A percentile compares a stretch with the other conserved stretches of the same genome.
These are phyloP conservation scores for Diaporthe citriasiana DNA, from an alignment of 2,329 filamentous ascomycete genomes.

Conservation along the genomic window DNA sequence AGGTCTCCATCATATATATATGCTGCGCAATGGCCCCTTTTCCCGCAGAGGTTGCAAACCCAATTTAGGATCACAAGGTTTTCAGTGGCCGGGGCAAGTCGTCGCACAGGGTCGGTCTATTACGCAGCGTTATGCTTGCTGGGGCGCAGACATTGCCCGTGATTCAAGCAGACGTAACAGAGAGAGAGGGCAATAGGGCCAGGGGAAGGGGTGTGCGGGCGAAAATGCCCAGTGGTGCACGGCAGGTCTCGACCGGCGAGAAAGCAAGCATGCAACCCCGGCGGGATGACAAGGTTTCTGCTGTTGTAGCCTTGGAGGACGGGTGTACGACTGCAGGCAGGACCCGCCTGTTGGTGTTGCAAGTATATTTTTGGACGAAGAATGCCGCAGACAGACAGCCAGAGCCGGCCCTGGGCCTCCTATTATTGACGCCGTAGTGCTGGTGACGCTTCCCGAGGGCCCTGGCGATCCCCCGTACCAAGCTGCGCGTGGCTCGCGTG, in stretches of 20 bases:
- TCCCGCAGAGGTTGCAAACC: slow-evolving; percentile 7
- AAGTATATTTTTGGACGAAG: slow-evolving; percentile 34
- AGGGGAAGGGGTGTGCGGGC: slow-evolving; percentile 7
- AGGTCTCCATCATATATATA: slow-evolving; percentile 47
- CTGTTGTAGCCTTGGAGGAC: slow-evolving; percentile 10
- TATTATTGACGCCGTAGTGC: slow-evolving; percentile 21
- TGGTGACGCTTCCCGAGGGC: not conserved
- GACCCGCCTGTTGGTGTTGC: slow-evolving; percentile 38
- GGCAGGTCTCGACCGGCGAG: slow-evolving; percentile 24
- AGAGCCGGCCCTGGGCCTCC: slow-evolving; percentile 7
- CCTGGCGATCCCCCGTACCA: slow-evolving; percentile 21
- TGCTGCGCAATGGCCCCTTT: slow-evolving; percentile 37
- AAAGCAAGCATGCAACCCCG: slow-evolving; percentile 24
- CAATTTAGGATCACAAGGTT: slow-evolving; percentile 25
- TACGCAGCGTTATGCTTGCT: slow-evolving; percentile 27
- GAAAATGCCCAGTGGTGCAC: slow-evolving; percentile 15
- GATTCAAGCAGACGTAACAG: slow-evolving; percentile 22
- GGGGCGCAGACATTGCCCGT: slow-evolving; percentile 34
- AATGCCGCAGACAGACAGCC: slow-evolving; percentile 18
- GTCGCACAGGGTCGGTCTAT: slow-evolving; percentile 32
- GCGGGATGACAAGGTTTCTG: slow-evolving; percentile 20
- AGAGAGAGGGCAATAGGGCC: slow-evolving; percentile 8
- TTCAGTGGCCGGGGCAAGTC: slow-evolving; percentile 34
- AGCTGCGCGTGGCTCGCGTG: too few relatives aligned
- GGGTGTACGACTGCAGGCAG: slow-evolving; percentile 11